These are phyloP conservation scores for Solidago caesia DNA, from an alignment of 129 eudicot species.

Conservation along the genomic window DNA sequence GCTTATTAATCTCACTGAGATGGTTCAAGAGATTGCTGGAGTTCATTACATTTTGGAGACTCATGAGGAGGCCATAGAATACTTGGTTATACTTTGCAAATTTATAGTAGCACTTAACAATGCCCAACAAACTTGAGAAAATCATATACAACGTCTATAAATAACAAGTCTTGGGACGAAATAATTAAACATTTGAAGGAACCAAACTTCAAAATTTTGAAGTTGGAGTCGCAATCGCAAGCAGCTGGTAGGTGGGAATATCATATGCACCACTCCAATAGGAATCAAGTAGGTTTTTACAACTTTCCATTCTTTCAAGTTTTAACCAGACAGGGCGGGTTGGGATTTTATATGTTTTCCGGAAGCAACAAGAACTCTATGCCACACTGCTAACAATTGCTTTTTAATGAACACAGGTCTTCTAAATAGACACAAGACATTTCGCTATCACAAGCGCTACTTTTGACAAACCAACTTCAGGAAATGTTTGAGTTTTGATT, in stretches of 20 bases:
- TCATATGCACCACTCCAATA: background rate
- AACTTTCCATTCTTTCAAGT: constrained; percentile 3
- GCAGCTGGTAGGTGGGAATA: too few species aligned
- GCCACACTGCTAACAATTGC: background rate
- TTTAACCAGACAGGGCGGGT: background rate
- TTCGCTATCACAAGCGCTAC: background rate
- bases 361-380: background rate
- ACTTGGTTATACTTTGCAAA: too few species aligned
- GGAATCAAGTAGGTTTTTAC: background rate
- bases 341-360: background rate
- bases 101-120: too few species aligned
- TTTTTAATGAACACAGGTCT: constrained; percentile 2
- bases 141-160: too few species aligned
- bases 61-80: too few species aligned
- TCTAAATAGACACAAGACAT: background rate
- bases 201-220: too few species aligned
- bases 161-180: too few species aligned
- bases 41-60: background rate
- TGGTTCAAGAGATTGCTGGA: background rate
- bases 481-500: background rate
- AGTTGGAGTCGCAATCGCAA: too few species aligned
- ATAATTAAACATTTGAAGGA: too few species aligned
- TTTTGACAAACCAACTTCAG: background rate
- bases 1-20: background rate
- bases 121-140: too few species aligned